phyloP scores from a whole-genome alignment of 345 rosid genomes.

The Alliaria petiolata region DNA sequence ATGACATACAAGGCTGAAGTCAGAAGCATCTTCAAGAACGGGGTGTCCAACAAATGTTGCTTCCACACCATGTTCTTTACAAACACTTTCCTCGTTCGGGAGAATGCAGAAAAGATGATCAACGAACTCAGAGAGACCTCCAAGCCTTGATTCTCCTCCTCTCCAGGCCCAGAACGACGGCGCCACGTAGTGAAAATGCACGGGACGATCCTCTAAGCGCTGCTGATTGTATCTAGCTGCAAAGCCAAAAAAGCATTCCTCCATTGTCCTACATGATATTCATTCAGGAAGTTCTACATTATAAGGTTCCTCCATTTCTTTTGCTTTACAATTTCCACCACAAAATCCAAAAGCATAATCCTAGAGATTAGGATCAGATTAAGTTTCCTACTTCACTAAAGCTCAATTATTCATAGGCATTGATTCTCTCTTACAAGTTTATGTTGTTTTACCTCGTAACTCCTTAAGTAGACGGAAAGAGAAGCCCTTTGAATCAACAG shows the following conservation, averaged over 20 bases:
- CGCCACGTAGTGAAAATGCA: conserved; percentile 86
- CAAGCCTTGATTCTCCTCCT: conserved; percentile 85
- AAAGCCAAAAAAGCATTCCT: conserved; percentile 48
- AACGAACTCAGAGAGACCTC: conserved; percentile 58
- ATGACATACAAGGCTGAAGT: conserved; percentile 46
- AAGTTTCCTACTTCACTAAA: not conserved
- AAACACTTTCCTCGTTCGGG: conserved; percentile 65
- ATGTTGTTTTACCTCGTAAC: conserved; percentile 52
- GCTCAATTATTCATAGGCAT: not conserved
- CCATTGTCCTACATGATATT: conserved; percentile 40
- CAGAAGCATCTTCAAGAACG: conserved; percentile 70
- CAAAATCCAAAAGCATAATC: not conserved
- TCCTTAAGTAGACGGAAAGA: conserved; percentile 79
- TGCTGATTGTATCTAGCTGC: conserved; percentile 67
- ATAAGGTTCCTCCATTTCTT: not conserved
- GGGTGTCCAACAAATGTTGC: conserved; percentile 93
- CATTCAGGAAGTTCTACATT: not conserved
- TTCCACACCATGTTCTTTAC: conserved; percentile 58
- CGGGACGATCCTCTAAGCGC: conserved; percentile 31
- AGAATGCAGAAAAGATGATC: conserved; percentile 93
- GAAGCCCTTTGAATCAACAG: conserved; percentile 92
- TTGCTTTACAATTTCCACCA: not conserved
- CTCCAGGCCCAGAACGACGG: conserved; percentile 99
- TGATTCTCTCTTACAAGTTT: not conserved
- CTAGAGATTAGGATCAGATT: not conserved